These are phyloP conservation scores for Geranomyces variabilis DNA, from an alignment of 192 early-diverging fungal genomes.

Conservation along the genomic window DNA sequence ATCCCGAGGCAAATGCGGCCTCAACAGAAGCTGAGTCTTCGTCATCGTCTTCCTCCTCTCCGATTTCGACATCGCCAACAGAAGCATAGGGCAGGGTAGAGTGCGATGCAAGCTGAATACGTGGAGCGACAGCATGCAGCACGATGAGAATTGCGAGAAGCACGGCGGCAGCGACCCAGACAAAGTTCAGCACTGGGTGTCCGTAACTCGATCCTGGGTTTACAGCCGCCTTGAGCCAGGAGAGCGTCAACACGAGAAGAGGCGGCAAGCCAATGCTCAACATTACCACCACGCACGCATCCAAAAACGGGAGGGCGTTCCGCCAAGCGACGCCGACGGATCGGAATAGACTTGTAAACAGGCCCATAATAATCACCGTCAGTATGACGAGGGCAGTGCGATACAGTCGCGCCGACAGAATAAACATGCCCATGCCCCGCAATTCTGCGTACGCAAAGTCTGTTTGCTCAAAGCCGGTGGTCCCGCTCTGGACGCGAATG, in stretches of 20 bases:
- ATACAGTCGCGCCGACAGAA: conserved; percentile 18
- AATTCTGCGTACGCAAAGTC: conserved; percentile 47
- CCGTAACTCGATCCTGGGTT: conserved; percentile 52
- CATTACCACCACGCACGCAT: conserved; percentile 33
- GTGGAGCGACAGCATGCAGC: neutral
- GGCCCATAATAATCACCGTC: conserved; percentile 12
- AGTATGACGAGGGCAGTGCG: conserved; percentile 14
- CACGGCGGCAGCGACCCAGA: conserved; percentile 32
- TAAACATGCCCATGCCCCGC: conserved; percentile 20
- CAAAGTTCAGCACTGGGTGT: conserved; percentile 30
- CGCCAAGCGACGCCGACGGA: conserved; percentile 21
- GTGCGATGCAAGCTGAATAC: neutral
- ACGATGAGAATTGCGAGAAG: neutral
- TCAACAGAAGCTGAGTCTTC: neutral
- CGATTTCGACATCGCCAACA: neutral
- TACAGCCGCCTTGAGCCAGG: conserved; percentile 23
- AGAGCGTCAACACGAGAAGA: conserved; percentile 17
- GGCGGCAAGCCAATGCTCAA: conserved; percentile 6
- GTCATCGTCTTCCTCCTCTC: neutral
- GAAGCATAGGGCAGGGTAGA: neutral
- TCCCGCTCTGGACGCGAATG: neutral
- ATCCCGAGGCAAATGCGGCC: neutral
- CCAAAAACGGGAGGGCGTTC: conserved; percentile 32
- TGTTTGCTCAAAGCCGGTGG: conserved; percentile 10
- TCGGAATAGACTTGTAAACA: conserved; percentile 7